Conservation (phyloP, 2,329 filamentous ascomycete species). For the Exophiala bonariae region DNA sequence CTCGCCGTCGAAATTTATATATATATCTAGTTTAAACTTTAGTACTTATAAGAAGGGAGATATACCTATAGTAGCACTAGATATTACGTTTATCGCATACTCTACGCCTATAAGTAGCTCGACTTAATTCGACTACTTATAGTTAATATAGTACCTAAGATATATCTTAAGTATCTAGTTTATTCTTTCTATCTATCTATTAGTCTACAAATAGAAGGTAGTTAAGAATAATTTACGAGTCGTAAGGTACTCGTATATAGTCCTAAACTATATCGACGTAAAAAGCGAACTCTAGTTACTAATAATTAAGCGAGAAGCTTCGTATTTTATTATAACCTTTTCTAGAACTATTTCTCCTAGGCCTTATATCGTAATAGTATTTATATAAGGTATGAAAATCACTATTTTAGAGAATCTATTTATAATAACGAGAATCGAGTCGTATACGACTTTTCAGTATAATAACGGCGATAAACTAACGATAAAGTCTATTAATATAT, state of each 20-base stretch:
- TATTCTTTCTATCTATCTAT: background rate
- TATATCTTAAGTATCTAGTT: background rate
- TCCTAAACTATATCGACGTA: background rate
- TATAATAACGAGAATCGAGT: too few relatives aligned
- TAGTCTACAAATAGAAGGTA: background rate
- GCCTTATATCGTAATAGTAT: too few relatives aligned
- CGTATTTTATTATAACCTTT: too few relatives aligned
- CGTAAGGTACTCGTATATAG: background rate
- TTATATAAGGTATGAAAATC: too few relatives aligned
- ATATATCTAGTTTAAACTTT: background rate
- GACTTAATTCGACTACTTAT: background rate
- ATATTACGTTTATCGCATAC: background rate
- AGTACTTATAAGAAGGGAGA: background rate
- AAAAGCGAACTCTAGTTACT: background rate
- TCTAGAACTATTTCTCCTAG: too few relatives aligned
- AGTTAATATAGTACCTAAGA: background rate
- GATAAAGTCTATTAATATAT: constrained; percentile 15
- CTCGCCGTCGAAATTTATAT: background rate
- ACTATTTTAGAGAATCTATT: too few relatives aligned
- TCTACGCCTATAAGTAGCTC: background rate
- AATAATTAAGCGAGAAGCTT: background rate
- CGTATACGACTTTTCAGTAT: constrained; percentile 12
- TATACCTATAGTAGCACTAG: background rate
- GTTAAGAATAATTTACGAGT: background rate
- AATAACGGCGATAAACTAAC: constrained; percentile 1